Evolutionary conservation across 352 stramenopile genomes (phyloP), one percentile per base, ranked within the genome.

Genomic region (Pythium rishiriense): DNA sequence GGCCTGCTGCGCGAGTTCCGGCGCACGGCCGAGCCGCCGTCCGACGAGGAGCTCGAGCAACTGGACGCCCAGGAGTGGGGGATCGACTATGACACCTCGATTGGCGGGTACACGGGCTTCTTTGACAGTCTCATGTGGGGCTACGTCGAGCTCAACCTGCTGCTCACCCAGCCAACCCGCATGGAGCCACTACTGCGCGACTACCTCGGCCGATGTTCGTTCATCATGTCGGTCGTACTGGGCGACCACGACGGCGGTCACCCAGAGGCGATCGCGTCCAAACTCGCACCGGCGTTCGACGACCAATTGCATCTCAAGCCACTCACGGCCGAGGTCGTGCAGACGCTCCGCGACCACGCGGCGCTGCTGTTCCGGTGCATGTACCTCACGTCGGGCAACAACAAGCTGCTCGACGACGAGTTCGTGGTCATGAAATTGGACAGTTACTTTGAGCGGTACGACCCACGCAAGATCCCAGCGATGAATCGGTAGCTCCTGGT

Each of bases 111-210:
- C 47, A 53, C 17, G 25, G 49, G 49, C 3, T 56, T 37, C 31
- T 28, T 21, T 3, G 49, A 56, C 19, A 56, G 28, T 9, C 6
- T 56, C 9, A 3, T 43, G 1, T 56, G 29, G 28, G 49, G 49
- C 3, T 56, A 56, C 29, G 10, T 43, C 17, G n/a, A 26, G 49
- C 21, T 56, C 17, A 56, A 43, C n/a, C 28, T 56, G 49, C 28
- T 56, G 28, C 49, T 56, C 19, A n/a, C 29, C 1, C 29, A 56
- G 8, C 28, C 49, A 28, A 8, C 11, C 5, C 47, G 47, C 26
- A 53, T 28, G 9, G 49, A 25, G 9, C 28, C 28, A n/a, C 29
- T 56, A 1, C 28, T 29, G 17, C 19, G 28, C 19, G 9, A 21
- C 17, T 19, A 29, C 19, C 3, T n/a, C 19, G 31, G 28, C 1